phyloP scores from a whole-genome alignment of 805 yeast species.

The Candida insectorum region DNA sequence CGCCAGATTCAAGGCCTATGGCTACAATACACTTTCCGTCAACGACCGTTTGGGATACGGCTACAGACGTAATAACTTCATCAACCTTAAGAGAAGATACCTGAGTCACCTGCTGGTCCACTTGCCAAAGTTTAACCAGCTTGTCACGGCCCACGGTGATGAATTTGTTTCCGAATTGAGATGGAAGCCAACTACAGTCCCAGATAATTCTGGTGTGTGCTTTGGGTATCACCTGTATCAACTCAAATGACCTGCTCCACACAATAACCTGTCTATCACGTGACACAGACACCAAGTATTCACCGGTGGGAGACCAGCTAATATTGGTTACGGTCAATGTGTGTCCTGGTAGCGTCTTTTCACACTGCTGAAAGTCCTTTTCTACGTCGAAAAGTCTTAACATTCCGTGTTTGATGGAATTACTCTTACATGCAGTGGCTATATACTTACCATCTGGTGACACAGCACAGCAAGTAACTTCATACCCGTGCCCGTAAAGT shows the following conservation, averaged over 20 bases:
- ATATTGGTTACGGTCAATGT: slow-evolving; percentile 81
- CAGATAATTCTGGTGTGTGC: slow-evolving; percentile 92
- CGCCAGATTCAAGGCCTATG: slow-evolving; percentile 72
- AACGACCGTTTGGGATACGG: slow-evolving; percentile 34
- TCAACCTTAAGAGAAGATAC: slow-evolving; percentile 42
- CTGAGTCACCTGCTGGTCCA: slow-evolving; percentile 30
- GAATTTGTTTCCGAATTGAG: slow-evolving; percentile 40
- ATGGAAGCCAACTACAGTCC: slow-evolving; percentile 89
- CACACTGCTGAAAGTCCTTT: slow-evolving; percentile 51
- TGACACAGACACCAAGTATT: slow-evolving; percentile 69
- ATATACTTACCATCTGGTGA: slow-evolving; percentile 60
- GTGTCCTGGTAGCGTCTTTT: slow-evolving; percentile 58
- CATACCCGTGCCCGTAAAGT: slow-evolving; percentile 96
- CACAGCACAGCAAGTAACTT: slow-evolving; percentile 73
- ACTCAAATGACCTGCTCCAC: slow-evolving; percentile 53
- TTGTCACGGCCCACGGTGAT: slow-evolving; percentile 88
- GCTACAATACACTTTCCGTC: slow-evolving; percentile 36
- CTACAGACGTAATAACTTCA: slow-evolving; percentile 67
- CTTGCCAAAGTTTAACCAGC: slow-evolving; percentile 68
- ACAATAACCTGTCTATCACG: slow-evolving; percentile 85
- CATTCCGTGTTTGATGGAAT: slow-evolving; percentile 79
- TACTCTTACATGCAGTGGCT: slow-evolving; percentile 92
- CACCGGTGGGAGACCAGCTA: slow-evolving; percentile 67
- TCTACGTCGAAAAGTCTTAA: slow-evolving; percentile 67
- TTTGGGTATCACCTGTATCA: slow-evolving; percentile 50